Percentiles rank a stretch among this genome's conserved stretches.
phyloP scores from a whole-genome alignment of 352 stramenopile genomes.

The Albugo candida region DNA sequence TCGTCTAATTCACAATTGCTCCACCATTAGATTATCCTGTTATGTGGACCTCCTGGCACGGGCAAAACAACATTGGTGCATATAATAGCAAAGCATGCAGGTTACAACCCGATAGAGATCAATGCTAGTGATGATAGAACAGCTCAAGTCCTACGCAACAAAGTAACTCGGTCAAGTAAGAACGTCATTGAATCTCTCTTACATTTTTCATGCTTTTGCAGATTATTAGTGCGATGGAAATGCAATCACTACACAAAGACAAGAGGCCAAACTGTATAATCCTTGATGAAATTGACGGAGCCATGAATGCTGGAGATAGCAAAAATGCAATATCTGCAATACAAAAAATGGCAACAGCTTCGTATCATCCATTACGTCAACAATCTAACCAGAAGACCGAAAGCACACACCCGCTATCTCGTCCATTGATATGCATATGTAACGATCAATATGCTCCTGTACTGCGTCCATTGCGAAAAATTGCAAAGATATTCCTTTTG shows the following conservation, averaged over 20 bases:
- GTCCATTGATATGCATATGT: slow-evolving; percentile 96
- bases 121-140: slow-evolving; percentile 97
- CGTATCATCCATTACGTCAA: slow-evolving; percentile 21
- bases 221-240: slow-evolving; percentile 83
- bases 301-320: slow-evolving; percentile 75
- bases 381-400: slow-evolving; percentile 20
- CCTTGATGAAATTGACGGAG: slow-evolving; percentile 96
- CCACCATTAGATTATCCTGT: slow-evolving; percentile 69
- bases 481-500: slow-evolving; percentile 88
- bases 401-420: slow-evolving; percentile 55
- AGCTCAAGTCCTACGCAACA: slow-evolving; percentile 77
- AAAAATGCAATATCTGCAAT: slow-evolving; percentile 80
- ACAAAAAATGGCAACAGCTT: slow-evolving; percentile 81
- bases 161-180: slow-evolving; percentile 18
- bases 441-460: slow-evolving; percentile 95
- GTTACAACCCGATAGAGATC: slow-evolving; percentile 93
- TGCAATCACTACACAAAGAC: slow-evolving; percentile 74
- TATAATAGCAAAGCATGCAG: slow-evolving; percentile 88
- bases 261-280: slow-evolving; percentile 94
- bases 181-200: background rate
- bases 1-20: background rate
- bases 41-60: slow-evolving; percentile 84
- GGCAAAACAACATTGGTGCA: slow-evolving; percentile 96
- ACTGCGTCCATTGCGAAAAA: slow-evolving; percentile 85
- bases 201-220: slow-evolving; percentile 4